A percentile compares a stretch with the other conserved stretches of the same genome.
These are phyloP conservation scores for Cercospora beticola DNA, from an alignment of 2,329 filamentous ascomycete genomes.

Conservation along the genomic window DNA sequence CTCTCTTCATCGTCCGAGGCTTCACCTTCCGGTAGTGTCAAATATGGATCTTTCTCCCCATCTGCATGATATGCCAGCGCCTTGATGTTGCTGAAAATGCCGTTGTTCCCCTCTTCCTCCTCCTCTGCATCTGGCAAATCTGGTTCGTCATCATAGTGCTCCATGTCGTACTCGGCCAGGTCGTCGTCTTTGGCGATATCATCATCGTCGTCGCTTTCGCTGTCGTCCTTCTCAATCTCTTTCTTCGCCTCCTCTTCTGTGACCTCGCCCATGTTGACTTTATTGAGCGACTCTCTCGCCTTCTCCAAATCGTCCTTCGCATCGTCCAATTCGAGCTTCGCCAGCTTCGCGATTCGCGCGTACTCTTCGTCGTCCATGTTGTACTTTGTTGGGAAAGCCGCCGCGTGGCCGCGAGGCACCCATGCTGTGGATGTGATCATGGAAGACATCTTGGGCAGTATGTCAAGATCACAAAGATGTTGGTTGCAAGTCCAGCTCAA, in stretches of 20 bases:
- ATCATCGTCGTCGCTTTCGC: conserved; percentile 29
- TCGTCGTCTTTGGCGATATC: conserved; percentile 65
- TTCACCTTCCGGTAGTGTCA: conserved; percentile 74
- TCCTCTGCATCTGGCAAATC: conserved; percentile 56
- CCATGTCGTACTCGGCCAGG: conserved; percentile 92
- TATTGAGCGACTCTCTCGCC: conserved; percentile 53
- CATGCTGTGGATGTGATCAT: conserved; percentile 56
- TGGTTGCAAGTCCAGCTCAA: neutral
- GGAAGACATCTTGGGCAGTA: conserved; percentile 47
- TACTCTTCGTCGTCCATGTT: conserved; percentile 54
- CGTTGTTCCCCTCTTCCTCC: conserved; percentile 56
- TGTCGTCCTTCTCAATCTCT: conserved; percentile 60
- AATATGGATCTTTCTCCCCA: conserved; percentile 94
- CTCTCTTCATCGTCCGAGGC: conserved; percentile 79
- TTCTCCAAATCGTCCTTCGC: conserved; percentile 81
- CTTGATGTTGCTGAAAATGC: conserved; percentile 94
- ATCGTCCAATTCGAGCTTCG: conserved; percentile 76
- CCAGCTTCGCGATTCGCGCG: conserved; percentile 51
- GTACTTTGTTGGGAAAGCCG: conserved; percentile 51
- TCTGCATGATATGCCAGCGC: conserved; percentile 90
- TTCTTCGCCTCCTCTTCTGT: conserved; percentile 64
- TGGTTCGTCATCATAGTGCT: conserved; percentile 83
- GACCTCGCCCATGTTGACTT: conserved; percentile 31
- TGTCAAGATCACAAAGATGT: neutral
- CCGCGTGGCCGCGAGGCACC: conserved; percentile 54